These are phyloP conservation scores for Terfezia boudieri DNA, from an alignment of 495 filamentous ascomycete genomes.

Conservation along the genomic window DNA sequence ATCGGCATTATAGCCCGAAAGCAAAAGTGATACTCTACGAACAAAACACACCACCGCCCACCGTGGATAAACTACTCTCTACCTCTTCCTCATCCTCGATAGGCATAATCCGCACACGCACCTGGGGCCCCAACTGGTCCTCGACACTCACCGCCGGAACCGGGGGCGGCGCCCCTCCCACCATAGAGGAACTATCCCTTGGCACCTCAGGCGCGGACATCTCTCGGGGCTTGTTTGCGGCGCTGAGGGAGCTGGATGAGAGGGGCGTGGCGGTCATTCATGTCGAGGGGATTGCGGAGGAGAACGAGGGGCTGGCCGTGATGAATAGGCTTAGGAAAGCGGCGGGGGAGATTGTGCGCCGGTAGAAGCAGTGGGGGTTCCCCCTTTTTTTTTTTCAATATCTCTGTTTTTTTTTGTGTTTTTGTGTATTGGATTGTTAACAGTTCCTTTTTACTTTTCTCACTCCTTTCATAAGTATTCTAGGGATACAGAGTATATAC, in stretches of 20 bases:
- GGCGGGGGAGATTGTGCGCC: conserved; percentile 26
- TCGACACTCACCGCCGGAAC: conserved; percentile 3
- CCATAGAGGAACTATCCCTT: conserved; percentile 31
- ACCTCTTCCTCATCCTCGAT: background rate
- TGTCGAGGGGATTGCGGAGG: conserved; percentile 77
- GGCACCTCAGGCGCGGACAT: conserved; percentile 47
- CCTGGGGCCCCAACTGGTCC: conserved; percentile 12
- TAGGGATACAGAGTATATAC: no score
- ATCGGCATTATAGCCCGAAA: conserved; percentile 87
- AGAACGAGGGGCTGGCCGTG: conserved; percentile 70
- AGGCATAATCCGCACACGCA: background rate
- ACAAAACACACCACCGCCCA: conserved; percentile 20
- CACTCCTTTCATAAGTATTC: no score
- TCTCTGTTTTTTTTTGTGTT: no score
- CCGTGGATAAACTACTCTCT: conserved; percentile 12
- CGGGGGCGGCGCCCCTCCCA: no score
- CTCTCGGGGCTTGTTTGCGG: conserved; percentile 69
- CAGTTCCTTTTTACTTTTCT: no score
- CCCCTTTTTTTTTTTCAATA: background rate
- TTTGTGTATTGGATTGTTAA: no score
- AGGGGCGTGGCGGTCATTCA: conserved; percentile 62
- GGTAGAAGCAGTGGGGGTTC: background rate
- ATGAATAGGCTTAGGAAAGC: conserved; percentile 94
- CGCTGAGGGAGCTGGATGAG: conserved; percentile 63
- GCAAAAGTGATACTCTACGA: conserved; percentile 74